Conservation (phyloP, 2,329 filamentous ascomycete genomes). For the Colletotrichum spinosum region DNA sequence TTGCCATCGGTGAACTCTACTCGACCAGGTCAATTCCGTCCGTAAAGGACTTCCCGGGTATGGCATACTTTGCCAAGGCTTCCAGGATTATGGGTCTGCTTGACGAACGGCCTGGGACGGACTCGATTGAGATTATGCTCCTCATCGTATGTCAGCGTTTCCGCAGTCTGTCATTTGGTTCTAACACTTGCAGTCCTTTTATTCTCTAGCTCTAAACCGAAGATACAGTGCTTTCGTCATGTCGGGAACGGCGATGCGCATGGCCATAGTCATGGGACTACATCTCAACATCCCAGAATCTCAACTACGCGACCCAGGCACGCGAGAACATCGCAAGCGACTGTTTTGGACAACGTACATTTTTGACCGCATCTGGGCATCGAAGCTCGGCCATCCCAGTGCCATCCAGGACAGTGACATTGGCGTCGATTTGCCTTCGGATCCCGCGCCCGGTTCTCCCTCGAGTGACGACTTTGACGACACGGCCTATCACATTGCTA, state of each 20-base stretch:
- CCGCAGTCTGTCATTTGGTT: not conserved
- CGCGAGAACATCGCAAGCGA: conserved; percentile 53
- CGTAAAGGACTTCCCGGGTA: conserved; percentile 53
- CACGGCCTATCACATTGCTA: conserved; percentile 46
- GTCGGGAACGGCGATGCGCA: conserved; percentile 56
- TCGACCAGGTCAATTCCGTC: conserved; percentile 50
- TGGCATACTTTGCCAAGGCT: conserved; percentile 55
- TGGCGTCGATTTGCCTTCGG: conserved; percentile 54
- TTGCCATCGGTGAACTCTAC: conserved; percentile 60
- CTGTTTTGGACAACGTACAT: conserved; percentile 58
- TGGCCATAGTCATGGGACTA: conserved; percentile 47
- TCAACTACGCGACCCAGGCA: conserved; percentile 50
- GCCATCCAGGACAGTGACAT: conserved; percentile 62
- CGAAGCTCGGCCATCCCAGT: conserved; percentile 59
- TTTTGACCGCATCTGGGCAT: conserved; percentile 60
- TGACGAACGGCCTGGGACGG: conserved; percentile 55
- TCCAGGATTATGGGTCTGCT: conserved; percentile 52
- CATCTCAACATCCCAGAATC: conserved; percentile 43
- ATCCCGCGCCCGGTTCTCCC: conserved; percentile 21
- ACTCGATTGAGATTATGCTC: conserved; percentile 56
- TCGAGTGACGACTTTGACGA: conserved; percentile 45
- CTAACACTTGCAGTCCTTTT: conserved; percentile 50
- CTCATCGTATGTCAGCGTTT: conserved; percentile 51
- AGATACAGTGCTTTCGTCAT: conserved; percentile 56
- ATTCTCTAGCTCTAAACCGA: conserved; percentile 56